These are phyloP conservation scores for Aspergillus sojae DNA, from an alignment of 2,329 filamentous ascomycete species.

Conservation along the genomic window DNA sequence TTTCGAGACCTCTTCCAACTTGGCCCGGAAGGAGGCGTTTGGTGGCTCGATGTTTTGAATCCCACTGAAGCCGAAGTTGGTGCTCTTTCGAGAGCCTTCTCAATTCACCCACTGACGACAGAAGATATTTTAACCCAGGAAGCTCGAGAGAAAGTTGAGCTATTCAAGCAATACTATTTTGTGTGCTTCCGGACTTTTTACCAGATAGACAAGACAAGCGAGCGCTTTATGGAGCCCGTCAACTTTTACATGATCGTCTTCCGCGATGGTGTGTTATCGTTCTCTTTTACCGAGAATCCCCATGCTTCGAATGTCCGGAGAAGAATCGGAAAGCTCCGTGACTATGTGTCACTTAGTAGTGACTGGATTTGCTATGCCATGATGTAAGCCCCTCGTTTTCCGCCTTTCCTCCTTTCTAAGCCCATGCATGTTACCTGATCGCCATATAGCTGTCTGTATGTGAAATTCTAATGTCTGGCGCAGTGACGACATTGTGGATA, in stretches of 20 bases:
- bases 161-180: conserved; percentile 98
- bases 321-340: conserved; percentile 88
- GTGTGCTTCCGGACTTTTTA: conserved; percentile 95
- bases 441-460: background rate
- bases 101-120: conserved; percentile 90
- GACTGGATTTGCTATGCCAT: conserved; percentile 99
- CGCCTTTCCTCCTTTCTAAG: background rate
- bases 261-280: conserved; percentile 90
- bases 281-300: conserved; percentile 85
- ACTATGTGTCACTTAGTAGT: conserved; percentile 90
- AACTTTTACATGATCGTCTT: conserved; percentile 98
- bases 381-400: conserved; percentile 63
- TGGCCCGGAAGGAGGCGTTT: conserved; percentile 76
- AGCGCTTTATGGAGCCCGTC: conserved; percentile 87
- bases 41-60: conserved; percentile 95
- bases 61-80: conserved; percentile 86
- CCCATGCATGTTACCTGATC: conserved; percentile 8
- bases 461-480: conserved; percentile 12
- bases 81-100: conserved; percentile 89
- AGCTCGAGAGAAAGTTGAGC: conserved; percentile 95
- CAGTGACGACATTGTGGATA: conserved; percentile 95
- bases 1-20: conserved; percentile 84
- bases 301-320: conserved; percentile 88
- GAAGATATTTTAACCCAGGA: conserved; percentile 97
- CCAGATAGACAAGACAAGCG: conserved; percentile 74